Evolutionary conservation across 257 asterid genomes (phyloP).

Genomic region (Henckelia pumila): DNA sequence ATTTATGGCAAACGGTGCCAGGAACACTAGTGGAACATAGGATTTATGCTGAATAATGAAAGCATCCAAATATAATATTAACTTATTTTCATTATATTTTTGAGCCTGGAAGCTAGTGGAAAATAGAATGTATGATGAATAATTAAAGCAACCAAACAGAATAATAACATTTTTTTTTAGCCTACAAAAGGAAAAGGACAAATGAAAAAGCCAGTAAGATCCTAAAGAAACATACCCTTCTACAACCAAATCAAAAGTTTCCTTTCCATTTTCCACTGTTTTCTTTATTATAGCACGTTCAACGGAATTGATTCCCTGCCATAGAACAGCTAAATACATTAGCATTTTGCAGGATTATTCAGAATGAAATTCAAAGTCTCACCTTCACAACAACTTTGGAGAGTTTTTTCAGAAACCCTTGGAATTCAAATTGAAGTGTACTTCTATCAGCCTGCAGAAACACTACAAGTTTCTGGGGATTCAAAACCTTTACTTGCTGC

Average conservation of each 20-base stretch:
- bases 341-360: not conserved
- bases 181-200: not conserved
- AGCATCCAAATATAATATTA: no score
- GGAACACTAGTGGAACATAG: no score
- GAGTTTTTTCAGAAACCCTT: constrained; percentile 59
- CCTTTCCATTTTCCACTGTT: constrained; percentile 33
- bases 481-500: constrained; percentile 65
- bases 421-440: constrained; percentile 70
- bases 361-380: constrained; percentile 15
- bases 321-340: not conserved
- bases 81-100: no score
- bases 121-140: no score
- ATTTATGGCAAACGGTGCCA: no score
- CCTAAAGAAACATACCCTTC: constrained; percentile 77
- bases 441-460: constrained; percentile 43
- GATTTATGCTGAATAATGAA: no score
- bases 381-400: constrained; percentile 82
- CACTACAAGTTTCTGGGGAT: constrained; percentile 56
- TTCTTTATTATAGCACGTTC: constrained; percentile 81
- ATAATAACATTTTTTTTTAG: not conserved
- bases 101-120: not conserved
- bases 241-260: constrained; percentile 60
- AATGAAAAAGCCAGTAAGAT: constrained; percentile 16
- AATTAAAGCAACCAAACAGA: not conserved
- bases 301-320: constrained; percentile 75